Percentiles rank a stretch among this genome's conserved stretches.
Conservation (phyloP, 1,284 basidiomycete species). For the Abortiporus biennis region DNA sequence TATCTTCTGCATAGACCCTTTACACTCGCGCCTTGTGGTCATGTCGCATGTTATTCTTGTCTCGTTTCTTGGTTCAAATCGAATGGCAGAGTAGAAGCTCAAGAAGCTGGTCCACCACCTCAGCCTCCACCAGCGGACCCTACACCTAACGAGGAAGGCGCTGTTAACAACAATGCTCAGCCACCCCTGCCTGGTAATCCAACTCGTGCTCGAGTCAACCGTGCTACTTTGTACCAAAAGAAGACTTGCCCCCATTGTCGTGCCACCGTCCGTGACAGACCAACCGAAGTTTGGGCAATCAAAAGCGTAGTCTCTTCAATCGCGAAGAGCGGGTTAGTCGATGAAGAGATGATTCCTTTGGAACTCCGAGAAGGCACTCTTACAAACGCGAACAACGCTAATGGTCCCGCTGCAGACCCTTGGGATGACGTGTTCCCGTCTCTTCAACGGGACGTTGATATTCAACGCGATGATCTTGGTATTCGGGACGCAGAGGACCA, state of each 20-base stretch:
- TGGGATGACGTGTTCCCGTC: slow-evolving; percentile 57
- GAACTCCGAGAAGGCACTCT: slow-evolving; percentile 7
- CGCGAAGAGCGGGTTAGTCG: slow-evolving; percentile 45
- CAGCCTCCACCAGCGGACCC: neutral
- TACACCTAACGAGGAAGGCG: neutral
- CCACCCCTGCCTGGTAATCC: slow-evolving; percentile 13
- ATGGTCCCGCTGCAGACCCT: slow-evolving; percentile 38
- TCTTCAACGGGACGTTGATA: slow-evolving; percentile 20
- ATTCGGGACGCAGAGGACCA: slow-evolving; percentile 66
- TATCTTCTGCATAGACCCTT: slow-evolving; percentile 66
- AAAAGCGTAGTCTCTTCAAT: slow-evolving; percentile 56
- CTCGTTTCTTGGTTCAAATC: slow-evolving; percentile 76
- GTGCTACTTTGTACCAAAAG: slow-evolving; percentile 29
- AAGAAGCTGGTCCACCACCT: slow-evolving; percentile 3
- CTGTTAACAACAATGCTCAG: slow-evolving; percentile 5
- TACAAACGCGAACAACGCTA: slow-evolving; percentile 5
- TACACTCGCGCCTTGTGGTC: slow-evolving; percentile 68
- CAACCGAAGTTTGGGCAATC: slow-evolving; percentile 65
- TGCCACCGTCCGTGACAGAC: slow-evolving; percentile 49
- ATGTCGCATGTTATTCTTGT: slow-evolving; percentile 63
- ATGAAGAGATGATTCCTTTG: slow-evolving; percentile 19
- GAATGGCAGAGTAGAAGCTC: slow-evolving; percentile 23
- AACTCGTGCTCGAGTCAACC: slow-evolving; percentile 7
- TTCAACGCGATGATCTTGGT: slow-evolving; percentile 38
- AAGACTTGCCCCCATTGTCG: slow-evolving; percentile 78